Conservation (phyloP, 176 grass and related monocot species). For the Oryza australiensis region DNA sequence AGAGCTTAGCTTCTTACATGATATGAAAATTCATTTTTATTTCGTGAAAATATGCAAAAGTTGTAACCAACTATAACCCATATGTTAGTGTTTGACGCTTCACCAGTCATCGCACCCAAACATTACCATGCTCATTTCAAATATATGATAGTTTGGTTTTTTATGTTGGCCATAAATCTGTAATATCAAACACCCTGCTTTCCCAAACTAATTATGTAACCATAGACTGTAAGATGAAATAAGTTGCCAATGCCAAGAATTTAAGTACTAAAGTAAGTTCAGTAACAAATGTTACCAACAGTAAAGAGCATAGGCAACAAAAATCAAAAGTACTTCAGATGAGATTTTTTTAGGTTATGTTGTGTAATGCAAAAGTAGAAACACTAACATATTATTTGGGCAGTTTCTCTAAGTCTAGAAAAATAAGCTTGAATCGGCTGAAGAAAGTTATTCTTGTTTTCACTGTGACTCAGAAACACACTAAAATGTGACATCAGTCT, state of each 20-base stretch:
- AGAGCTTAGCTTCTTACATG: not conserved
- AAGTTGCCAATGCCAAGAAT: not conserved
- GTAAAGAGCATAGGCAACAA: not conserved
- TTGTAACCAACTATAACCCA: not conserved
- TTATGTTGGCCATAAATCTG: not conserved
- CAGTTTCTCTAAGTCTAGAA: not conserved
- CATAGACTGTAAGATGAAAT: not conserved
- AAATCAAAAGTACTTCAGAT: not conserved
- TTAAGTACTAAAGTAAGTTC: not conserved
- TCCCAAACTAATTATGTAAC: not conserved
- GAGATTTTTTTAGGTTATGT: not conserved
- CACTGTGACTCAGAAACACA: not conserved
- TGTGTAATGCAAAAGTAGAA: not conserved
- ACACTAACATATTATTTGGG: too few species aligned
- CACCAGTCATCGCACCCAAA: not conserved
- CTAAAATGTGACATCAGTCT: not conserved
- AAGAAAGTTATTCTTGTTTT: not conserved
- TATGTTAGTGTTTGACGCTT: conserved; percentile 7
- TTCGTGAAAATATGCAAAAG: not conserved
- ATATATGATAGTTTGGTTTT: not conserved
- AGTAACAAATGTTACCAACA: not conserved
- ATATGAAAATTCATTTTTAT: not conserved
- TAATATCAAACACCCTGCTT: not conserved
- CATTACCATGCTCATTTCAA: not conserved
- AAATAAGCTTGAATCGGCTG: conserved; percentile 8